These are phyloP conservation scores for Cladophialophora carrionii DNA, from an alignment of 2,329 filamentous ascomycete genomes.

Conservation along the genomic window DNA sequence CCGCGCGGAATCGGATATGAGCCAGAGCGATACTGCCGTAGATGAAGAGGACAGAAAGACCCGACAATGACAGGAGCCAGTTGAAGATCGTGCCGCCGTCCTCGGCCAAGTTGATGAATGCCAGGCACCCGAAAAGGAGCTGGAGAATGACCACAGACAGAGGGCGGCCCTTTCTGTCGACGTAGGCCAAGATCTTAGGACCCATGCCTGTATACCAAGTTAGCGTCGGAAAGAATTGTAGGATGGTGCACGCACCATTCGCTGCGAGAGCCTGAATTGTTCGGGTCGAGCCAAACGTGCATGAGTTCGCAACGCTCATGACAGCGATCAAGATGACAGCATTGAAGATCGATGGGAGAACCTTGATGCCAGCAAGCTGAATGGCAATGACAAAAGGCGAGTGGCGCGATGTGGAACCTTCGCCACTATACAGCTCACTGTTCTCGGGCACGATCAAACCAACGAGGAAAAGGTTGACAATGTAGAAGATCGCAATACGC, in stretches of 20 bases:
- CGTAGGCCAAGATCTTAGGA: conserved; percentile 74
- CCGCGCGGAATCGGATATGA: conserved; percentile 86
- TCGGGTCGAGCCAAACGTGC: conserved; percentile 87
- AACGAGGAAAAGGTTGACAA: conserved; percentile 78
- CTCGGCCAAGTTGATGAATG: conserved; percentile 66
- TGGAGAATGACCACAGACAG: conserved; percentile 72
- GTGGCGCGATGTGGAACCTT: conserved; percentile 70
- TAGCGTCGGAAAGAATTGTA: background rate
- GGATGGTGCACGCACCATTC: conserved; percentile 23
- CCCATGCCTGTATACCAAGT: conserved; percentile 62
- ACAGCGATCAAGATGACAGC: conserved; percentile 90
- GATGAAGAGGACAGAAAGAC: conserved; percentile 73
- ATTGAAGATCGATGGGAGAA: conserved; percentile 87
- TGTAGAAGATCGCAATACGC: conserved; percentile 89
- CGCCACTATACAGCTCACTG: conserved; percentile 56
- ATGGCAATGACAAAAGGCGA: conserved; percentile 96
- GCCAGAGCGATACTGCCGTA: conserved; percentile 54
- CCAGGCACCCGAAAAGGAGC: conserved; percentile 72
- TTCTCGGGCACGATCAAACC: conserved; percentile 72
- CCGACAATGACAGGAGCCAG: conserved; percentile 79
- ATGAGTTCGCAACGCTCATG: conserved; percentile 86
- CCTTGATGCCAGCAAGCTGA: conserved; percentile 76
- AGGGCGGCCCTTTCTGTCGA: conserved; percentile 80
- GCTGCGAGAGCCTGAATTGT: conserved; percentile 81
- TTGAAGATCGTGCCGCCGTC: conserved; percentile 62